Evolutionary conservation across 2,329 filamentous ascomycete species (phyloP), one percentile per base, ranked within the genome.

Genomic region (Aurifilum marmelostoma): DNA sequence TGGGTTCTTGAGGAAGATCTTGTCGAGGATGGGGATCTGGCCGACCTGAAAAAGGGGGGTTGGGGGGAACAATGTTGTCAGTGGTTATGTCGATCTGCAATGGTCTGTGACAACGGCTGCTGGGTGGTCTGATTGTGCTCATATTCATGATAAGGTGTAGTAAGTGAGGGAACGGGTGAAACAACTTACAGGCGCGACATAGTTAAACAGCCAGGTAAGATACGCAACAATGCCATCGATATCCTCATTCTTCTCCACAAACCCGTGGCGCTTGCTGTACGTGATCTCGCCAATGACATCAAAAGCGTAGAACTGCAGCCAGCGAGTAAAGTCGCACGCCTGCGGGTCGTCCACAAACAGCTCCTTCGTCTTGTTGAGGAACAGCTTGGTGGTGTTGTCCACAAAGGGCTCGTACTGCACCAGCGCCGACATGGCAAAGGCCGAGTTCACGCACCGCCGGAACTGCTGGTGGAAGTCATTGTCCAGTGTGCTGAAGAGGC

Each of bases 391-490:
- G 1, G 91, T 93, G 73, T 89, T 90, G 76, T 93, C 91, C 54
- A 96, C 92, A 47, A 93, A 89, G 0, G 92, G 91, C 75, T 96
- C 92, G 75, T 94, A 94, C 75, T 92, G 88, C 29, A 94, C 88
- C 2, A 95, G 81, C 0, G 90, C 87, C 12, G 87, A 91, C 92
- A 94, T 94, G 71, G 91, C 86, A 75, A 94, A 95, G 5, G 91
- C 91, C 71, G 85, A 87, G 79, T 92, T 94, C 68, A 96, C 90
- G 72, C 89, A 91, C 70, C 92, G 86, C 37, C 91, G 87, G 76
- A 94, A 90, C 74, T 89, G 87, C 54, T 90, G 87, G 77, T 95
- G 92, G 79, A 92, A 94, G 56, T 85, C 83, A 72, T 94, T 92
- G 77, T 92, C 88, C 8, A 87, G 89, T 0, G 91, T 92, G 75